These are phyloP conservation scores for Diospyros lotus DNA, from an alignment of 148 eudicot species.

Conservation along the genomic window DNA sequence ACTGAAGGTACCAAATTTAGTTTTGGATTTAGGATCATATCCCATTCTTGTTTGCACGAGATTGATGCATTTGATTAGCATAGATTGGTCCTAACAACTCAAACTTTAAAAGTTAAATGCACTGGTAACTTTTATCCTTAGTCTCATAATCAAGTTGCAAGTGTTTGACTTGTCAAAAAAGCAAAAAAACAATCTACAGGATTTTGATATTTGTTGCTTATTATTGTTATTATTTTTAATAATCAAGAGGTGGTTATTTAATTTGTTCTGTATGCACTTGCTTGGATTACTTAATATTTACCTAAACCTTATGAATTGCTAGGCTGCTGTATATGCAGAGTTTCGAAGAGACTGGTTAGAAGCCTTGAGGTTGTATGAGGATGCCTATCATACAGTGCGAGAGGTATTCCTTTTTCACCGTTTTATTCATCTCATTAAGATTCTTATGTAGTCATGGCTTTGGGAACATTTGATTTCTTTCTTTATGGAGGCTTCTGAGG, in stretches of 20 bases:
- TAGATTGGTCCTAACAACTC: background rate
- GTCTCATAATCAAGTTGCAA: background rate
- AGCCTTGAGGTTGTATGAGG: slow-evolving; percentile 88
- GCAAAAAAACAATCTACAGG: background rate
- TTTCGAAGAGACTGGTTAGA: slow-evolving; percentile 97
- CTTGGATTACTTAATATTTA: slow-evolving; percentile 5
- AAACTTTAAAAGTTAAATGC: background rate
- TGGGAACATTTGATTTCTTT: background rate
- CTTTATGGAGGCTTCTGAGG: background rate
- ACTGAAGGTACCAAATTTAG: background rate
- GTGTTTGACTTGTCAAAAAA: no score
- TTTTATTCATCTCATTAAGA: slow-evolving; percentile 4
- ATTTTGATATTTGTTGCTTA: background rate
- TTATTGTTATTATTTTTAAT: background rate
- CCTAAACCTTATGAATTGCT: slow-evolving; percentile 37
- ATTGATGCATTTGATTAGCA: background rate
- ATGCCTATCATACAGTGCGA: slow-evolving; percentile 77
- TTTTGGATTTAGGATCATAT: background rate
- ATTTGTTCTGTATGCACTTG: slow-evolving; percentile 1
- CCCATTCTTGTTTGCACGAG: slow-evolving; percentile 2
- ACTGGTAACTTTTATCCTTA: background rate
- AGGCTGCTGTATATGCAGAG: slow-evolving; percentile 99
- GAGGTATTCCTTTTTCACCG: slow-evolving; percentile 51
- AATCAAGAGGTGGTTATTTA: background rate
- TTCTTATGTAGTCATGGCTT: background rate